Base-by-base conservation (phyloP, 441 rosid species). In the Brassica balearica region DNA sequence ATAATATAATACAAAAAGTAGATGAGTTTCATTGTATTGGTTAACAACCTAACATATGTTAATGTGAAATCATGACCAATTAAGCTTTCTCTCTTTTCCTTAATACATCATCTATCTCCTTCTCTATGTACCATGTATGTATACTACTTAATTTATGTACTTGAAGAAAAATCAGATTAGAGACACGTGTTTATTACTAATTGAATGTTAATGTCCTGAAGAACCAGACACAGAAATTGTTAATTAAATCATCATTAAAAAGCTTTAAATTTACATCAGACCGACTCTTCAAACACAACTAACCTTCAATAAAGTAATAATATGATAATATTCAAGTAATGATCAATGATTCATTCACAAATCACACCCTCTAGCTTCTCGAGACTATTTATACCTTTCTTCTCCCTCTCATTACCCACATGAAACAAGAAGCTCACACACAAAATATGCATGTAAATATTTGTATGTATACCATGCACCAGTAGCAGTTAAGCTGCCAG, bases 401-500 rank as follows among this genome's bases (percentile, higher is more conserved):
- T 41, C 66, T 61, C 67, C 27, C 9, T 74, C 56, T 27, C 34
- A 55, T 5, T 19, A 65, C 61, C 6, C 65, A 2, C 65, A 53
- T 72, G 81, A 77, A 71, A 22, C 74, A 60, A 67, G 69, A 73
- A 67, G 64, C 69, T 51, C 46, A 32, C 59, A 65, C 41, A 71
- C 15, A 63, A 4, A 29, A 29, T 6, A 36, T 55, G 64, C 25
- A 20, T 27, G 34, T 19, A 23, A 23, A 23, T 23, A 23, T 23
- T 19, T 19, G 19, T 55, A n/a, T n/a, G 59, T 68, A 65, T 61
- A 20, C 75, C 80, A 76, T 68, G 80, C 63, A 80, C 80, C 56
- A 76, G 23, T 66, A 80, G 83, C 76, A 80, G 79, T 69, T 71
- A 75, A 74, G 83, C 80, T 79, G 82, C 82, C 82, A 79, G 82